Base-by-base conservation (phyloP, 306 rosid genomes). In the Prunus campanulata region DNA sequence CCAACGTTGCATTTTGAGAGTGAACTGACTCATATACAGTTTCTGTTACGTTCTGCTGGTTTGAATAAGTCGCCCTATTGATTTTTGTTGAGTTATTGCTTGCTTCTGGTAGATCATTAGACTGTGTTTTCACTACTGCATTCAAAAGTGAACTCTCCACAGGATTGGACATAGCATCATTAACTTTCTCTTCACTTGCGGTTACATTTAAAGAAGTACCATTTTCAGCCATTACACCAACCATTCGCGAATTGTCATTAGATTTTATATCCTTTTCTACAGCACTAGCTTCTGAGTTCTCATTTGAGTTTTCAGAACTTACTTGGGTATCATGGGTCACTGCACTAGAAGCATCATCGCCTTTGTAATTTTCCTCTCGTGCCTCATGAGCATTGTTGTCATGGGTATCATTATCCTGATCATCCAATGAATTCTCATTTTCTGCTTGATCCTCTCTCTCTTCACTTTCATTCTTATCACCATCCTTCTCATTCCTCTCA, bases 291-390 rank as follows among this genome's bases (percentile, higher is more conserved):
- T 79, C 86, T 18, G 42, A 20, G 75, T 64, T 85, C 79, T 51
- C 87, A 76, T 48, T 79, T 55, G 91, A 64, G 66, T 82, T 84
- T 68, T 80, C 92, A 55, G 72, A 57, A 86, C 78, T 79, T 74
- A 50, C 70, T 27, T 83, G 88, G 71, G 87, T 66, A 74, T 92
- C 93, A 62, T 95, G 99, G 76, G 97, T 59, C 70, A 95, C 99
- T 78, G 96, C 99, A 83, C 99, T 95, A 75, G 99, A 95, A 39
- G 97, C 99, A 83, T 95, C 99, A 70, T 95, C 99, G 0, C 86
- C 97, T 82, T 86, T 95, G 83, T 95, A 95, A 75, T 90, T 66
- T 78, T 92, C 96, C 92, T 95, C 99, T 25, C 99, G 85, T 48
- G 99, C 97, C 82, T 89, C 97, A 35, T 86, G 99, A 78, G 84